Evolutionary conservation across 148 eudicot genomes (phyloP), one percentile per base, ranked within the genome.

Genomic region (Polygonum maritimum): DNA sequence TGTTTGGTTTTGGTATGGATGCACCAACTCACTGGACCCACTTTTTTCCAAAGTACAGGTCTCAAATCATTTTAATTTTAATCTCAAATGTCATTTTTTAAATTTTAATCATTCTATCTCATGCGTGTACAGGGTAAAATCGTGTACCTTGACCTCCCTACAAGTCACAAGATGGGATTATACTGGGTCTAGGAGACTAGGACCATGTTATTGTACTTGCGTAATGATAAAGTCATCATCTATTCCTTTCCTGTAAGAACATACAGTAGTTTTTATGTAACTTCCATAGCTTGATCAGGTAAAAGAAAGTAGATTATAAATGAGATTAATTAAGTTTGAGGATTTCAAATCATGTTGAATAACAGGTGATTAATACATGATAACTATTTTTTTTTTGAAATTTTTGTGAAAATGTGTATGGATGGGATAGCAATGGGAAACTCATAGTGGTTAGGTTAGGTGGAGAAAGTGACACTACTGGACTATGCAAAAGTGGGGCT

Each of bases 401-500:
- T 26, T 65, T 33, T 36, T 35, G 5, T 33, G 19, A 26, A 62
- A 65, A 33, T 33, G 35, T 67, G 71, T 67, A 67, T 67, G 71
- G 71, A 67, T 67, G 45, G 75, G 35, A 44, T 71, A n/a, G 74
- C 33, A 21, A 40, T 69, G 7, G 73, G 49, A 18, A 71, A 40
- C 5, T 41, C 4, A 19, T 72, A 72, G 75, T 72, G 75, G 75
- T 72, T 72, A 48, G 75, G 75, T 72, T 72, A 72, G 75, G 75
- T 72, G 75, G 36, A 16, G 75, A 45, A 72, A 72, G 75, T 44
- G 75, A 72, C 75, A 44, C 18, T 22, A 44, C 47, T 26, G 75
- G 75, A 72, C 15, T 3, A 33, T 18, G 69, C 3, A 21, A n/a
- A 15, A 11, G 72, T 35, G 45, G 45, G 72, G 72, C 36, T 22